Conservation (phyloP, 2,329 filamentous ascomycete species). For the Massarina eburnea region DNA sequence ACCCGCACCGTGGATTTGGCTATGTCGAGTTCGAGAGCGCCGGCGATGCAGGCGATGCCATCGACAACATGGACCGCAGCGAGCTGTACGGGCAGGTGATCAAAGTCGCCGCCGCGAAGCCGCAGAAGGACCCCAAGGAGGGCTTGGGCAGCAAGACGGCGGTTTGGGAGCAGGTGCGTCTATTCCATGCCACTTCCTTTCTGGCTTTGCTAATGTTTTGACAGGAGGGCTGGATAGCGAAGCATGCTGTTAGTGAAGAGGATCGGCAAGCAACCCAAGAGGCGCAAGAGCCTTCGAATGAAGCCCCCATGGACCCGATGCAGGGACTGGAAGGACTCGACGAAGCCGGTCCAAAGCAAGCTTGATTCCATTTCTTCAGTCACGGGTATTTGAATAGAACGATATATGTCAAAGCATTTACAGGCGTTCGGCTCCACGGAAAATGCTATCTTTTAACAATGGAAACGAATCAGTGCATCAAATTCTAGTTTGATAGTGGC, state of each 20-base stretch:
- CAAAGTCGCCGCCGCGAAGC: constrained; percentile 89
- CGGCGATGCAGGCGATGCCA: constrained; percentile 87
- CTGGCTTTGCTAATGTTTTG: constrained; percentile 12
- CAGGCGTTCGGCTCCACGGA: constrained; percentile 15
- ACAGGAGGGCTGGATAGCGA: constrained; percentile 90
- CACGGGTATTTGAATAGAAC: not conserved
- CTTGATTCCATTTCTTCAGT: constrained; percentile 49
- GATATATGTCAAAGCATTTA: constrained; percentile 8
- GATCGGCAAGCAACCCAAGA: constrained; percentile 65
- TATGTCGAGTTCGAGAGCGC: constrained; percentile 92
- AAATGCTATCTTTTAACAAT: not conserved
- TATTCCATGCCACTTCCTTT: not conserved
- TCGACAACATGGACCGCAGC: constrained; percentile 98
- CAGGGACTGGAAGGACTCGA: constrained; percentile 91
- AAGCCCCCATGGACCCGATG: constrained; percentile 80
- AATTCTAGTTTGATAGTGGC: constrained; percentile 14
- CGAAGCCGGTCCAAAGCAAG: constrained; percentile 85
- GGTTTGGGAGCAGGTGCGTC: constrained; percentile 89
- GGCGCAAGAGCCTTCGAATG: constrained; percentile 54
- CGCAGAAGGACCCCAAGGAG: constrained; percentile 84
- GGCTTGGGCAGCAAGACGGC: constrained; percentile 91
- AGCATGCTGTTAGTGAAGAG: constrained; percentile 82
- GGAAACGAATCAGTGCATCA: constrained; percentile 15
- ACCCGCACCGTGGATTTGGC: constrained; percentile 87
- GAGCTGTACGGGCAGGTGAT: constrained; percentile 91